Evolutionary conservation across 208 protist genomes (phyloP).

Genomic region (Crithidia fasciculata): DNA sequence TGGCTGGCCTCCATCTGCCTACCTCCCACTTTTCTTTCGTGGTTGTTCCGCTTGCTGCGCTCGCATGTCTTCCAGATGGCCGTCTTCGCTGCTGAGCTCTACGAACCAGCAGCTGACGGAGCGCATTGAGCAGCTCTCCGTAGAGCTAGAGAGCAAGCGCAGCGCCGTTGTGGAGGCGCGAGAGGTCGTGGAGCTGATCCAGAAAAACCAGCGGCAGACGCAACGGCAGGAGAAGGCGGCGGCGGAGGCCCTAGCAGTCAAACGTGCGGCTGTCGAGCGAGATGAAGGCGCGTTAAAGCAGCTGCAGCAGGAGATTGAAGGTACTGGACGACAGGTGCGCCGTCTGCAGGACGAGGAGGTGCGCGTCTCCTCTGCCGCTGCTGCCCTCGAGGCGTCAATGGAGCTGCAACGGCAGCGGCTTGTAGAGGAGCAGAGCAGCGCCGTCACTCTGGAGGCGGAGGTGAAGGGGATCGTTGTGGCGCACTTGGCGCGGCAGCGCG

Average conservation of each 20-base stretch:
- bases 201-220: slow-evolving; percentile 40
- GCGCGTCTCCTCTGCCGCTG: slow-evolving; percentile 11
- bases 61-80: slow-evolving; percentile 58
- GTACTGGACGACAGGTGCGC: slow-evolving; percentile 12
- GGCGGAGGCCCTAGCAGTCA: slow-evolving; percentile 19
- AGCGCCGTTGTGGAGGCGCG: slow-evolving; percentile 44
- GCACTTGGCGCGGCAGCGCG: slow-evolving; percentile 36
- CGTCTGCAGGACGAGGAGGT: slow-evolving; percentile 26
- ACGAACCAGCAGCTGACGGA: slow-evolving; percentile 66
- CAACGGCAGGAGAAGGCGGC: slow-evolving; percentile 29
- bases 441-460: slow-evolving; percentile 38
- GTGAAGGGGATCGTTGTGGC: slow-evolving; percentile 43
- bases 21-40: too few species aligned
- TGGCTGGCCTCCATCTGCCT: too few species aligned
- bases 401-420: slow-evolving; percentile 25
- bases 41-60: neutral
- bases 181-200: slow-evolving; percentile 43
- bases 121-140: slow-evolving; percentile 35
- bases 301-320: slow-evolving; percentile 32
- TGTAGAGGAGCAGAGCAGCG: slow-evolving; percentile 23
- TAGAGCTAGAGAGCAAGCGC: slow-evolving; percentile 39
- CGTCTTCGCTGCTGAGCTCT: slow-evolving; percentile 61
- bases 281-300: slow-evolving; percentile 30
- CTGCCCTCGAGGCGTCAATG: slow-evolving; percentile 14
- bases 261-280: slow-evolving; percentile 13